A percentile compares a stretch with the other conserved stretches of the same genome.
Conservation (phyloP, 345 rosid species). For the Camelina hispida region DNA sequence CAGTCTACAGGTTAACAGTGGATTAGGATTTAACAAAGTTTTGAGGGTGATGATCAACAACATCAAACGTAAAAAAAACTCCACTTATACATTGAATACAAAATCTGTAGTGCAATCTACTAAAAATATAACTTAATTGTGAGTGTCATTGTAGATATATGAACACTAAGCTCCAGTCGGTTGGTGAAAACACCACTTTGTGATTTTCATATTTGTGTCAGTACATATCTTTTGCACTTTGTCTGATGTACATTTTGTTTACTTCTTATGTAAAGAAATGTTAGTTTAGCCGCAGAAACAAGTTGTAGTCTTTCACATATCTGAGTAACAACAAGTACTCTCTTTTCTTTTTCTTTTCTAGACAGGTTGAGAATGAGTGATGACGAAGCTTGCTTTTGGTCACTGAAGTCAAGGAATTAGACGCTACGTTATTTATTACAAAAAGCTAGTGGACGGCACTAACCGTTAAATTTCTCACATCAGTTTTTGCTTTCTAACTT, state of each 20-base stretch:
- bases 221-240: background rate
- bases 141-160: background rate
- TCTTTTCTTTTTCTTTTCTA: background rate
- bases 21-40: background rate
- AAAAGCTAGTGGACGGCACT: conserved; percentile 12
- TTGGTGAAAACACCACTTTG: background rate
- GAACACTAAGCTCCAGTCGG: background rate
- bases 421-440: background rate
- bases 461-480: background rate
- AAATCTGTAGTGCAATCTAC: too few species aligned
- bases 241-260: background rate
- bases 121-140: background rate
- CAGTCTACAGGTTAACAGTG: background rate
- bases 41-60: background rate
- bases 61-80: background rate
- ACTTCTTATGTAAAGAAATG: background rate
- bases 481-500: background rate
- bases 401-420: background rate
- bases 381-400: background rate
- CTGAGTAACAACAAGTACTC: background rate
- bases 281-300: background rate
- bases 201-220: background rate
- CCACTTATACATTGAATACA: background rate
- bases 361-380: background rate
- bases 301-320: background rate